Evolutionary conservation across 495 filamentous ascomycete genomes (phyloP), one percentile per base, ranked within the genome.

Genomic region (Mycothermus thermophilus): DNA sequence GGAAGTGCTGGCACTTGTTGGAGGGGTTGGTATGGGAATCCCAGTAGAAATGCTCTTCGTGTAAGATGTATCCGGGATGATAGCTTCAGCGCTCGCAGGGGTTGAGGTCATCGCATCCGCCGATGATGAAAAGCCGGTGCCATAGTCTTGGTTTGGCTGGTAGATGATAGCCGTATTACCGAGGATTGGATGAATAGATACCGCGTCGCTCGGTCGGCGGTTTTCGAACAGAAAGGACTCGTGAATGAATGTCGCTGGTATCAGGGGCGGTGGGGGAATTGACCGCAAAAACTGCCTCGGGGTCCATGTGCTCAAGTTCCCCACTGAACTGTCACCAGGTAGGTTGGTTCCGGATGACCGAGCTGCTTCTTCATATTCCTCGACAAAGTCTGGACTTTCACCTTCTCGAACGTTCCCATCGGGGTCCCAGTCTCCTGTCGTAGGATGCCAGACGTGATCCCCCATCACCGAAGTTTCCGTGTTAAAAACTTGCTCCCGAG

Each of bases 41-140:
- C 57, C 50, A 10, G 64, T 42, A 12, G 64, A 48, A 4, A 64
- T 19, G 21, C 46, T 54, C 40, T 45, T 65, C 29, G 55, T 58
- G 44, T 65, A 67, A 3, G 62, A 63, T 40, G 52, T 51, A n/a
- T 55, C 51, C 13, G 53, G 48, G 8, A 59, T 49, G 18, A 50
- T 52, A 0, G 50, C 45, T 4, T 49, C 47, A 13, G 50, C 44
- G 29, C 41, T 47, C 25, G 37, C 40, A 30, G 46, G 45, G 31
- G 48, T 55, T 3, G 52, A 45, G 27, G 43, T 38, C 22, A 31
- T 38, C 9, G 47, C 28, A 27, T 43, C 41, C 4, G 47, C 41
- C 0, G 59, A 55, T 1, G 48, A 55, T 0, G 62, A 55, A 17
- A 34, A 38, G 16, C 45, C 47, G n/a, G n/a, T n/a, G 18, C 43